phyloP scores from a whole-genome alignment of 306 rosid genomes.

The Corylus avellana region DNA sequence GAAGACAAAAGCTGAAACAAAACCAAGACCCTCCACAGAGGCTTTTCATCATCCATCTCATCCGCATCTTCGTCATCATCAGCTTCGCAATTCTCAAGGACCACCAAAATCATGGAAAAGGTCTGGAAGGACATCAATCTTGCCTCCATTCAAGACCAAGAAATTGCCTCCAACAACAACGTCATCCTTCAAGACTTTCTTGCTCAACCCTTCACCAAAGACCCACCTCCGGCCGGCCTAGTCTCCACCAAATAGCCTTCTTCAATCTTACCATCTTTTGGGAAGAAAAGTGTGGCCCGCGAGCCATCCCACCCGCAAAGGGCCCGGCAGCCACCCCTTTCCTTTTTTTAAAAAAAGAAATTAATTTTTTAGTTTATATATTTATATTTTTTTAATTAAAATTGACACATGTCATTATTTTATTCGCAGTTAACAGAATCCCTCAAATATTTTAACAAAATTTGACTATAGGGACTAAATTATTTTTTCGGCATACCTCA shows the following conservation, averaged over 20 bases:
- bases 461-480: no score
- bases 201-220: constrained; percentile 39
- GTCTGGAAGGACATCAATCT: constrained; percentile 74
- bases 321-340: no score
- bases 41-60: not conserved
- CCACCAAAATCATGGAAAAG: constrained; percentile 57
- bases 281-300: no score
- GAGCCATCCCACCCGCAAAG: no score
- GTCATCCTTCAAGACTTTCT: constrained; percentile 70
- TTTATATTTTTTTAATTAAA: no score
- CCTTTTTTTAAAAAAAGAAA: no score
- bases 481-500: no score
- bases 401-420: no score
- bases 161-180: constrained; percentile 3
- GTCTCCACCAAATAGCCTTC: constrained; percentile 20
- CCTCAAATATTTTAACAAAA: no score
- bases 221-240: constrained; percentile 28
- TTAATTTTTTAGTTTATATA: no score
- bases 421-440: no score
- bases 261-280: no score
- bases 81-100: constrained; percentile 10
- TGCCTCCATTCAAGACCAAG: constrained; percentile 35
- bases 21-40: not conserved
- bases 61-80: constrained; percentile 8
- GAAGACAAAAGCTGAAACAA: constrained; percentile 9